Conservation (phyloP, 2,329 filamentous ascomycete genomes). For the Cercospora citrullina region DNA sequence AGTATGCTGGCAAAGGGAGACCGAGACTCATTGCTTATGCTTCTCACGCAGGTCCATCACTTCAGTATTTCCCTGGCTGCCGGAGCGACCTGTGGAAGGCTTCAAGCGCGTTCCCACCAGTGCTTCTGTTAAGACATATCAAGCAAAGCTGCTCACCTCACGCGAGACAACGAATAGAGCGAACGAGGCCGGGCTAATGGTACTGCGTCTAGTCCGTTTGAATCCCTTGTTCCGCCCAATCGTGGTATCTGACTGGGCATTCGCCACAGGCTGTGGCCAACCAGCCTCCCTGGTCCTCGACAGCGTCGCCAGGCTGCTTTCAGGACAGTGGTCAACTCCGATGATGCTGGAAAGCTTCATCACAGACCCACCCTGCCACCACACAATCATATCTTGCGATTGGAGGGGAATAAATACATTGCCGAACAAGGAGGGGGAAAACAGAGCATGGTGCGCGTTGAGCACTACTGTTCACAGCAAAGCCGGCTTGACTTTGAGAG, state of each 20-base stretch:
- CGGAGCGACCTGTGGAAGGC: neutral
- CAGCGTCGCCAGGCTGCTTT: neutral
- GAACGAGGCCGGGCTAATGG: neutral
- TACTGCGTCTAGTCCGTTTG: neutral
- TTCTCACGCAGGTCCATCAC: neutral
- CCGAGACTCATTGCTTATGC: neutral
- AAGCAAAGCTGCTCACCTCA: neutral
- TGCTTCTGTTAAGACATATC: neutral
- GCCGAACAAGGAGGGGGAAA: neutral
- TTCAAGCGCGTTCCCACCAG: neutral
- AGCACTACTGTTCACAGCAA: neutral
- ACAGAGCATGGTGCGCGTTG: neutral
- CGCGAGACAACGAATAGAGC: neutral
- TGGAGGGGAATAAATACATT: neutral
- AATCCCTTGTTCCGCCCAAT: neutral
- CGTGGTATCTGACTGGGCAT: neutral
- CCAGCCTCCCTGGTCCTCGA: neutral
- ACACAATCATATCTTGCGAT: neutral
- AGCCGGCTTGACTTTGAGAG: neutral
- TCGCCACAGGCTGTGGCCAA: neutral
- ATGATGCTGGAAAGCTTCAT: neutral
- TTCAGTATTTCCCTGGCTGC: neutral
- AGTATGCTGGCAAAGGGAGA: neutral
- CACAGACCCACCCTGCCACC: neutral
- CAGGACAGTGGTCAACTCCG: neutral